These are phyloP conservation scores for Knoxdaviesia capensis DNA, from an alignment of 2,329 filamentous ascomycete genomes.

Conservation along the genomic window DNA sequence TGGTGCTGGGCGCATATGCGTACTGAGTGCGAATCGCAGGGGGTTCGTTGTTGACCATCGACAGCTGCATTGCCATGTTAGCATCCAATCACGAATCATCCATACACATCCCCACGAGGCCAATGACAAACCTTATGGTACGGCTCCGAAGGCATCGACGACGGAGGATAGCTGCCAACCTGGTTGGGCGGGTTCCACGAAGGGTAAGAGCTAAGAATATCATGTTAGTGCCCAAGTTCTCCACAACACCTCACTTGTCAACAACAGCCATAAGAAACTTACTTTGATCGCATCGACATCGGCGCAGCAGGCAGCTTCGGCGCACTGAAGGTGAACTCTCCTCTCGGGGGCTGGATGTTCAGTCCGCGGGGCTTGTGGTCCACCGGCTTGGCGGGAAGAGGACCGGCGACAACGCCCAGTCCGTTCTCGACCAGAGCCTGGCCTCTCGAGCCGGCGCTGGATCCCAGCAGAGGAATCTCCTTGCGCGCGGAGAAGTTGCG, in stretches of 20 bases:
- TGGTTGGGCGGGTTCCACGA: conserved; percentile 28
- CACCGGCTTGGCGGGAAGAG: conserved; percentile 31
- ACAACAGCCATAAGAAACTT: conserved; percentile 13
- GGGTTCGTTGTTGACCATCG: conserved; percentile 23
- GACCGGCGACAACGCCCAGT: conserved; percentile 37
- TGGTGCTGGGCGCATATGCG: conserved; percentile 29
- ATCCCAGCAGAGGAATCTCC: conserved; percentile 70
- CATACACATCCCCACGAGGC: no score
- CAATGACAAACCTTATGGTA: conserved; percentile 25
- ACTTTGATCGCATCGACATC: conserved; percentile 38
- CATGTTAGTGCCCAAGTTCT: conserved; percentile 9
- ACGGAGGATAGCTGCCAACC: conserved; percentile 21
- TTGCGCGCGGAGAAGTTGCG: conserved; percentile 89
- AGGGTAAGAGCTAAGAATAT: conserved; percentile 29
- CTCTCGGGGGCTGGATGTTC: conserved; percentile 33
- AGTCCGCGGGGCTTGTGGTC: conserved; percentile 30
- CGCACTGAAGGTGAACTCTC: conserved; percentile 36
- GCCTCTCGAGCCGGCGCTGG: conserved; percentile 55
- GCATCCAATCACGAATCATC: no score
- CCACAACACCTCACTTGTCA: not conserved
- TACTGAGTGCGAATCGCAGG: conserved; percentile 31
- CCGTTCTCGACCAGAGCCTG: conserved; percentile 51
- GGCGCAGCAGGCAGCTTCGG: conserved; percentile 33
- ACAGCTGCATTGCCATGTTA: not conserved
- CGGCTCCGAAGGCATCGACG: conserved; percentile 26